Evolutionary conservation across 2,329 filamentous ascomycete species (phyloP).

Genomic region (Cercospora sp.): DNA sequence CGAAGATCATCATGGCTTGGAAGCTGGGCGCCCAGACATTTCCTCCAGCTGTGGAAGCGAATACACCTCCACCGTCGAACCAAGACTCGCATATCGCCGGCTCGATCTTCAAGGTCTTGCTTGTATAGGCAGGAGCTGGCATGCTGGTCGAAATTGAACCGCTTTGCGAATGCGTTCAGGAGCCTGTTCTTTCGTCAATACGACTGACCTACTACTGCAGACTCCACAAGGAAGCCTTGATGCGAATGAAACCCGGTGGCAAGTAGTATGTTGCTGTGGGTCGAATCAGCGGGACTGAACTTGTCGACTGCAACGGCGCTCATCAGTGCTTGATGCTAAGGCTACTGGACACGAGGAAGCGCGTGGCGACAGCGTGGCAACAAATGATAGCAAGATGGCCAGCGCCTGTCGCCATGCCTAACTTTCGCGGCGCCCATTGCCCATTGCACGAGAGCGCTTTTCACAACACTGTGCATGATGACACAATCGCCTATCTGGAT

Average conservation of each 20-base stretch:
- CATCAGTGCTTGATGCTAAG: neutral
- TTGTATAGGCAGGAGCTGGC: slow-evolving; percentile 13
- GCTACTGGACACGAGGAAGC: neutral
- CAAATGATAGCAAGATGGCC: neutral
- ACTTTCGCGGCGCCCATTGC: neutral
- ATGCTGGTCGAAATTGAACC: neutral
- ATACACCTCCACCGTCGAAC: slow-evolving; percentile 10
- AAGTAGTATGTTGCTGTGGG: neutral
- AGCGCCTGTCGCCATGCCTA: neutral
- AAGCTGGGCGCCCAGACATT: slow-evolving; percentile 11
- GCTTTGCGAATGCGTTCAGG: neutral
- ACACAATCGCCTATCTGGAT: neutral
- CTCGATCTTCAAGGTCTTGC: slow-evolving; percentile 7
- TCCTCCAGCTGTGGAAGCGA: neutral
- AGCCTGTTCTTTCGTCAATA: neutral
- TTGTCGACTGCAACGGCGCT: neutral
- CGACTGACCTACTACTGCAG: neutral
- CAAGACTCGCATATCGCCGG: slow-evolving; percentile 18
- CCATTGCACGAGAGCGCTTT: neutral
- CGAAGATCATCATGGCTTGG: slow-evolving; percentile 12
- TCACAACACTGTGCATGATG: neutral
- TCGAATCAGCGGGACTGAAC: neutral
- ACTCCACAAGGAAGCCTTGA: neutral
- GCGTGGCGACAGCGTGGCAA: neutral
- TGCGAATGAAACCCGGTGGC: neutral